phyloP scores from a whole-genome alignment of 345 rosid species.

The Eucalyptus albens region DNA sequence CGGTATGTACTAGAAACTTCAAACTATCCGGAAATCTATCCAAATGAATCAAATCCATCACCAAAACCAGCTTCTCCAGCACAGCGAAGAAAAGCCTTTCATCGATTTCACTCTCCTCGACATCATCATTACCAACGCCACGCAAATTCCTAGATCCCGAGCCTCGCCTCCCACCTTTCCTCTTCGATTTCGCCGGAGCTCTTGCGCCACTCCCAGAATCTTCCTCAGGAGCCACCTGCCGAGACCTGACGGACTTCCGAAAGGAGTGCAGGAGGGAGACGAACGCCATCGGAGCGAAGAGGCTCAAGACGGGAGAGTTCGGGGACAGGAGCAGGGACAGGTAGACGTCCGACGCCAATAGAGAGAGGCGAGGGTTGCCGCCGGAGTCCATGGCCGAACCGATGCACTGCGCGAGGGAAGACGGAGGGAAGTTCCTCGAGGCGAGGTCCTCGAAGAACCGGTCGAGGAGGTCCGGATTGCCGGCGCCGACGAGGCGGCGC shows the following conservation, averaged over 20 bases:
- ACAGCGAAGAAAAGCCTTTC: constrained; percentile 20
- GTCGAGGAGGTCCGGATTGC: constrained; percentile 24
- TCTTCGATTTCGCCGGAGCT: not conserved
- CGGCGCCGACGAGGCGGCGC: constrained; percentile 21
- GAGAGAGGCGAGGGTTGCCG: constrained; percentile 12
- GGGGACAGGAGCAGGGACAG: constrained; percentile 52
- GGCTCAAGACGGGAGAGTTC: constrained; percentile 58
- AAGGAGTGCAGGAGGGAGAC: constrained; percentile 61
- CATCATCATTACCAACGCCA: constrained; percentile 17
- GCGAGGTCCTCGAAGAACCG: constrained; percentile 43
- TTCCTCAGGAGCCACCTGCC: not conserved
- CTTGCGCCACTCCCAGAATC: not conserved
- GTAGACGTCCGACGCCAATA: constrained; percentile 48
- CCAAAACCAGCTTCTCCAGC: constrained; percentile 36
- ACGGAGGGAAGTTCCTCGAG: constrained; percentile 15
- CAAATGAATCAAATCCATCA: constrained; percentile 53
- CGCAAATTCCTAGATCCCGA: constrained; percentile 36
- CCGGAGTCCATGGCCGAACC: constrained; percentile 56
- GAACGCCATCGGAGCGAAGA: constrained; percentile 72
- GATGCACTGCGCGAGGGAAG: constrained; percentile 36
- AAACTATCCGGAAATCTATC: constrained; percentile 73
- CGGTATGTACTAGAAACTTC: constrained; percentile 59
- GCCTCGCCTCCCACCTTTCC: not conserved
- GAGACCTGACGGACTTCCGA: constrained; percentile 49
- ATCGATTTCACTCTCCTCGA: constrained; percentile 23